Evolutionary conservation across 2,329 filamentous ascomycete genomes (phyloP), one percentile per base, ranked within the genome.

Genomic region (Aspergillus versicolor): DNA sequence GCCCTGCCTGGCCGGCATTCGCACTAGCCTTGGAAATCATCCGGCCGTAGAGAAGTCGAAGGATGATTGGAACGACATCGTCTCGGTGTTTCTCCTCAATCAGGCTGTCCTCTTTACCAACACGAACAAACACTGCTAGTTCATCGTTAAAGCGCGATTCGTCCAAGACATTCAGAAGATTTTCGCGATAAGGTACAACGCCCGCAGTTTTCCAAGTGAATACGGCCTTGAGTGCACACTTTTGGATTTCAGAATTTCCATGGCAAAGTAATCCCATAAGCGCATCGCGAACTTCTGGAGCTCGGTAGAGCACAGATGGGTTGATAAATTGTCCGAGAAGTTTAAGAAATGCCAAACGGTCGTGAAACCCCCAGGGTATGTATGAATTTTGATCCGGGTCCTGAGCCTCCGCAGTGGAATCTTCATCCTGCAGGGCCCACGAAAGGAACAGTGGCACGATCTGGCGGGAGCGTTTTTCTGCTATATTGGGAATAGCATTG

Each of bases 141-240:
- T 97, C 93, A 67, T 97, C 94, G 68, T 92, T 91, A 76, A 97
- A 96, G 48, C 90, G 85, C 22, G 90, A 87, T 61, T 97, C 94
- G 63, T 99, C 94, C 8, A 97, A 83, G 2, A 99, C 80, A 65
- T 91, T 92, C 60, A 91, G 83, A 22, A 99, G 76, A 64, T 92
- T 91, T 64, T 97, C 92, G 66, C 92, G 86, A 68, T 97, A 96
- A 0, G 87, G 82, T 58, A 82, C 83, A 49, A 99, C 80, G 8
- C 83, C 86, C 2, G 88, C 82, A 57, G 89, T 84, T 72, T 96
- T 97, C 93, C 94, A 99, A 0, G 91, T 85, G 52, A 97, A 81
- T 7, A 99, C 84, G 8, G 89, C 90, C 71, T 92, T 92, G 37
- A 99, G 81, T 0, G 92, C 87, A 45, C 88, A 84, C 63, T 89